Evolutionary conservation across 306 rosid species (phyloP).

Genomic region (Trifolium dubium): DNA sequence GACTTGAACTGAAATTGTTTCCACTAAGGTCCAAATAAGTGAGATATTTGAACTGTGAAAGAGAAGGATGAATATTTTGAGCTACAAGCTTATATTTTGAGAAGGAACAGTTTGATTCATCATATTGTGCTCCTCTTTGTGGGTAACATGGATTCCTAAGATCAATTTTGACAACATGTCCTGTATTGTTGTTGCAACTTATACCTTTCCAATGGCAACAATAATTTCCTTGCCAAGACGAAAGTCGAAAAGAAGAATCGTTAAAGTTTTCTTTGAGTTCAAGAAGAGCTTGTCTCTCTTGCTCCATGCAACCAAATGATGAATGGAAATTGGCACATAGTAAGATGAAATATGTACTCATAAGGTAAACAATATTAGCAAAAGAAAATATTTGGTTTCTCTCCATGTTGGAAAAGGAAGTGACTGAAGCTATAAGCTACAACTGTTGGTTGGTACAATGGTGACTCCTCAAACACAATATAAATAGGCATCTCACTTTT

Average conservation of each 20-base stretch:
- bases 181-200: background rate
- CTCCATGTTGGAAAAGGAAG: too few species aligned
- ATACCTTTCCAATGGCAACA: conserved; percentile 35
- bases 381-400: background rate
- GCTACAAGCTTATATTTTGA: background rate
- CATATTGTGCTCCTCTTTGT: background rate
- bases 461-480: too few species aligned
- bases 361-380: background rate
- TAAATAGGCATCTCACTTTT: too few species aligned
- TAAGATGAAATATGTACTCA: background rate
- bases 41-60: conserved; percentile 20
- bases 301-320: conserved; percentile 16
- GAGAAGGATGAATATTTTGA: conserved; percentile 24
- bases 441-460: too few species aligned
- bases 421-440: too few species aligned
- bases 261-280: background rate
- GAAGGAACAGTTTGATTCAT: background rate
- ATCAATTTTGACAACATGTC: conserved; percentile 30
- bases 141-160: conserved; percentile 18
- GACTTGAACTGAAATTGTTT: conserved; percentile 20
- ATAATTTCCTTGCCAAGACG: conserved; percentile 22
- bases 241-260: conserved; percentile 25
- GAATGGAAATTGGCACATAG: background rate
- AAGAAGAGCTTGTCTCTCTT: conserved; percentile 35
- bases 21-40: conserved; percentile 42